Percentiles rank a stretch among this genome's conserved stretches.
phyloP scores from a whole-genome alignment of 345 rosid genomes.

The Melastoma malabathricum region DNA sequence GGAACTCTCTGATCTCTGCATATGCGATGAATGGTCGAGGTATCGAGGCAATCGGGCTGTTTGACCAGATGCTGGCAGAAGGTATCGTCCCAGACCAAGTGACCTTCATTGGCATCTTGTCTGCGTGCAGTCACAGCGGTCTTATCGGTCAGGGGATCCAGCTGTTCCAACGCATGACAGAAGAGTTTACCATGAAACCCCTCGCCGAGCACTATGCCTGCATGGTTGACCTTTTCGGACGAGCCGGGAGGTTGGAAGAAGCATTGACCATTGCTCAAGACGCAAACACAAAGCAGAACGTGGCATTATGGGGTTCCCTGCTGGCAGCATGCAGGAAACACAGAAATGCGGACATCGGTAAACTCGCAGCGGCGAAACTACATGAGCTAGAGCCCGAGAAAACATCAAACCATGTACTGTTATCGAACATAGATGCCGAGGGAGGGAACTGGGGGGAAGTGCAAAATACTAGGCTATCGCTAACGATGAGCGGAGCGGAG shows the following conservation, averaged over 20 bases:
- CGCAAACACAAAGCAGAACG: background rate
- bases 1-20: constrained; percentile 31
- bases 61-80: constrained; percentile 17
- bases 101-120: constrained; percentile 9
- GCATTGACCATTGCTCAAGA: constrained; percentile 8
- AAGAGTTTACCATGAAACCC: constrained; percentile 4
- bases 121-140: constrained; percentile 13
- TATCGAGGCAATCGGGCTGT: constrained; percentile 19
- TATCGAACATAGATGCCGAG: constrained; percentile 8
- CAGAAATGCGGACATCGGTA: constrained; percentile 5
- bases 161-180: constrained; percentile 7
- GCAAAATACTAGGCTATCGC: constrained; percentile 5
- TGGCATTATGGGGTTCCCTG: constrained; percentile 10
- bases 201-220: constrained; percentile 14
- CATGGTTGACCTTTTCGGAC: constrained; percentile 15
- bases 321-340: constrained; percentile 10
- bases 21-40: constrained; percentile 28
- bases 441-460: constrained; percentile 12
- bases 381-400: constrained; percentile 9
- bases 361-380: constrained; percentile 10
- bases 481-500: constrained; percentile 1
- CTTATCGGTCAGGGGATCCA: constrained; percentile 8
- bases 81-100: constrained; percentile 12
- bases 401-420: constrained; percentile 7
- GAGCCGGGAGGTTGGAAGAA: constrained; percentile 12